phyloP scores from a whole-genome alignment of 2,329 filamentous ascomycete genomes.

The Penicillium oxalicum region DNA sequence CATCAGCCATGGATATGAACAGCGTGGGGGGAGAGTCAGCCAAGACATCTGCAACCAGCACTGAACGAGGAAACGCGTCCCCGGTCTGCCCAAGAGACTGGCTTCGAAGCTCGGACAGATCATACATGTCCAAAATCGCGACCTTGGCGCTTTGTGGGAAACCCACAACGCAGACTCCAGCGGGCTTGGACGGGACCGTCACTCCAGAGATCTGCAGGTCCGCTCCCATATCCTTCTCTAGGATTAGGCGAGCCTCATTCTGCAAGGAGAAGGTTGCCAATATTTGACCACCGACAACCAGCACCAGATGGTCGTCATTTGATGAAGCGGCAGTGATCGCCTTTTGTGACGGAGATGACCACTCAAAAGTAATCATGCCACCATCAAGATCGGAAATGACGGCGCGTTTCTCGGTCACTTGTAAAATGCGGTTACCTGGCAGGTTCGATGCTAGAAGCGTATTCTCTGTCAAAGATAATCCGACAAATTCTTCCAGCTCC shows the following conservation, averaged over 20 bases:
- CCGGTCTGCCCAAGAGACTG: slow-evolving; percentile 60
- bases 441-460: slow-evolving; percentile 69
- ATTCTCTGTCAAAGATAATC: slow-evolving; percentile 61
- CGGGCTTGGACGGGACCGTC: slow-evolving; percentile 60
- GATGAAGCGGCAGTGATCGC: slow-evolving; percentile 73
- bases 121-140: slow-evolving; percentile 63
- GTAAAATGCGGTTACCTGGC: slow-evolving; percentile 59
- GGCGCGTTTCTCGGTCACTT: slow-evolving; percentile 64
- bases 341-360: slow-evolving; percentile 41
- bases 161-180: slow-evolving; percentile 68
- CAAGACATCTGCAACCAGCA: slow-evolving; percentile 73
- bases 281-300: slow-evolving; percentile 70
- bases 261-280: slow-evolving; percentile 63
- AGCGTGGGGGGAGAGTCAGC: slow-evolving; percentile 63
- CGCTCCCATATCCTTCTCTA: slow-evolving; percentile 55
- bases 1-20: slow-evolving; percentile 87
- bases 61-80: slow-evolving; percentile 73
- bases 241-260: slow-evolving; percentile 52
- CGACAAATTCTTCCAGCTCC: slow-evolving; percentile 71
- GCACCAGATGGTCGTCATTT: slow-evolving; percentile 62
- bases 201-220: slow-evolving; percentile 81
- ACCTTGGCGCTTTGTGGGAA: slow-evolving; percentile 83
- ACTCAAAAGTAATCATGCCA: slow-evolving; percentile 42
- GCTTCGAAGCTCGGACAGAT: slow-evolving; percentile 60
- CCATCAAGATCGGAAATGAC: slow-evolving; percentile 55